A percentile compares a stretch with the other conserved stretches of the same genome.
These are phyloP conservation scores for Fraxinus nigra DNA, from an alignment of 305 asterid species.

Conservation along the genomic window DNA sequence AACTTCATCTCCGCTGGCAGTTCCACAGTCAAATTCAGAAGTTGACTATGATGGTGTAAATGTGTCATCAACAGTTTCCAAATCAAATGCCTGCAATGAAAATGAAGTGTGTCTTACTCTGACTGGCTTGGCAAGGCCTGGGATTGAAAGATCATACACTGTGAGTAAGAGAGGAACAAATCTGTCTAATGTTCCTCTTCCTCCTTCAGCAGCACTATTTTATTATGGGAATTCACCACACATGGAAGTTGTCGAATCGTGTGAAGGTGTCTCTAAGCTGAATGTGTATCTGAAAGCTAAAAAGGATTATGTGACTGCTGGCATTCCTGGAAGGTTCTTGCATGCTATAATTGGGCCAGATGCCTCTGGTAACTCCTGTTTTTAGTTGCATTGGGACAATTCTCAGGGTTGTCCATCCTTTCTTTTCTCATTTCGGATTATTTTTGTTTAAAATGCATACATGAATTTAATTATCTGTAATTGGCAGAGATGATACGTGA, in stretches of 20 bases:
- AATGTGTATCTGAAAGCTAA: constrained; percentile 60
- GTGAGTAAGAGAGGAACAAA: constrained; percentile 36
- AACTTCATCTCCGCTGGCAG: constrained; percentile 45
- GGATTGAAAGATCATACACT: constrained; percentile 37
- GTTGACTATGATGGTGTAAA: constrained; percentile 24
- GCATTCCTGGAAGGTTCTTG: constrained; percentile 73
- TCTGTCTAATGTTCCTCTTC: constrained; percentile 51
- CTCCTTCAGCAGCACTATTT: constrained; percentile 74
- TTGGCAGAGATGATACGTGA: background rate
- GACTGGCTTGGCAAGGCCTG: constrained; percentile 25
- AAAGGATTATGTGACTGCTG: constrained; percentile 56
- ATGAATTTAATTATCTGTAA: background rate
- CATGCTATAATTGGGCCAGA: constrained; percentile 74
- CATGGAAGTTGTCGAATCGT: constrained; percentile 52
- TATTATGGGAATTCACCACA: constrained; percentile 56
- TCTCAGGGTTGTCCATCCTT: background rate
- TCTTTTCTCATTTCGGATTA: background rate
- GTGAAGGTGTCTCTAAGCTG: constrained; percentile 54
- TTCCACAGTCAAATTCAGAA: constrained; percentile 31
- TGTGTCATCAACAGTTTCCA: constrained; percentile 28
- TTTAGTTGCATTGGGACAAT: background rate
- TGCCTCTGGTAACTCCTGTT: constrained; percentile 46
- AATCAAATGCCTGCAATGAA: constrained; percentile 30
- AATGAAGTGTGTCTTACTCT: constrained; percentile 31
- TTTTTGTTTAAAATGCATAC: background rate